Conservation (phyloP, 768 basidiomycete genomes). For the Vararia minispora region DNA sequence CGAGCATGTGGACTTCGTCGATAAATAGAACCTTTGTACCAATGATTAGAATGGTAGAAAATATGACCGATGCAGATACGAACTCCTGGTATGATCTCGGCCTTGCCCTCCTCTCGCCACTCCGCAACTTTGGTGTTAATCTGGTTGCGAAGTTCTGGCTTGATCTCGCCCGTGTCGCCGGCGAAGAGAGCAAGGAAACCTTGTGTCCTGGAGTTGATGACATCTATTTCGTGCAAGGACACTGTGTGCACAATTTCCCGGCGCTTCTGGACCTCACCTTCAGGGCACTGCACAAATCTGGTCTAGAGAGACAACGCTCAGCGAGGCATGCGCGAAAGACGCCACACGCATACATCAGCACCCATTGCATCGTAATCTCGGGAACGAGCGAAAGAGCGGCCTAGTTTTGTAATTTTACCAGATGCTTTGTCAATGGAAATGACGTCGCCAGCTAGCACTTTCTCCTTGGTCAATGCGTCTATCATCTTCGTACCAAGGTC, state of each 20-base stretch:
- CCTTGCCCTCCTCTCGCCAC: constrained; percentile 98
- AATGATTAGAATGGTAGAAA: not conserved
- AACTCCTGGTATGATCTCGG: constrained; percentile 94
- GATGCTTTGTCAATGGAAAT: constrained; percentile 96
- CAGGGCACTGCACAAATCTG: constrained; percentile 95
- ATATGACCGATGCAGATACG: constrained; percentile 18
- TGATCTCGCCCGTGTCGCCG: constrained; percentile 98
- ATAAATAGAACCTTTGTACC: constrained; percentile 84
- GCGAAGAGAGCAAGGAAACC: constrained; percentile 93
- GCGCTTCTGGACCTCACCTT: constrained; percentile 95
- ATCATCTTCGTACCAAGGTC: constrained; percentile 99
- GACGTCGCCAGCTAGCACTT: constrained; percentile 89
- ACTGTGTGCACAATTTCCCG: constrained; percentile 98
- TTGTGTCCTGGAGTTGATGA: constrained; percentile 97
- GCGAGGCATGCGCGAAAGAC: not conserved
- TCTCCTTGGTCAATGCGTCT: constrained; percentile 93
- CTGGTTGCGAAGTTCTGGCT: constrained; percentile 90
- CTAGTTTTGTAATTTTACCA: constrained; percentile 93
- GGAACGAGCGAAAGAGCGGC: constrained; percentile 92
- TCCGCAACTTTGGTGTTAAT: constrained; percentile 96
- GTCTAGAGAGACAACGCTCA: constrained; percentile 42
- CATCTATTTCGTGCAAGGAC: constrained; percentile 96
- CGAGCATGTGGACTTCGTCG: constrained; percentile 99
- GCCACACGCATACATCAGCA: constrained; percentile 65
- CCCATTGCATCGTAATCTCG: constrained; percentile 99